phyloP scores from a whole-genome alignment of 2,329 filamentous ascomycete genomes.

The Fusarium chaquense region DNA sequence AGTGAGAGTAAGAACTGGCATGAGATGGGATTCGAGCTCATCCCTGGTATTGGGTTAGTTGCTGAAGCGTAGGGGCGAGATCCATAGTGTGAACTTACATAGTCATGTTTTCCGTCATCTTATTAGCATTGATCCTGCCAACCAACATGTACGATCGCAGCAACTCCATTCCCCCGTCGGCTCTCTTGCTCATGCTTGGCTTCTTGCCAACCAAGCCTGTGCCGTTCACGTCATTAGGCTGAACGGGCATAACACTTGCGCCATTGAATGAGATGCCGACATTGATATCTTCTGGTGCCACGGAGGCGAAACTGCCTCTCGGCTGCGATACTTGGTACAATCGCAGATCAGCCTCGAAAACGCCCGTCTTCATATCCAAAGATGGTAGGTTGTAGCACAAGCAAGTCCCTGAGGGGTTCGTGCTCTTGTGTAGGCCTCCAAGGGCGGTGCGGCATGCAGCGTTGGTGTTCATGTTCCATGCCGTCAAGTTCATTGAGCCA shows the following conservation, averaged over 20 bases:
- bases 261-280: slow-evolving; percentile 68
- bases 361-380: slow-evolving; percentile 73
- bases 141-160: slow-evolving; percentile 76
- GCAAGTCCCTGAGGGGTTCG: slow-evolving; percentile 81
- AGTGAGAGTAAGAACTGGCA: slow-evolving; percentile 75
- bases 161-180: slow-evolving; percentile 52
- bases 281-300: slow-evolving; percentile 64
- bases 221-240: slow-evolving; percentile 44
- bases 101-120: slow-evolving; percentile 67
- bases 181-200: slow-evolving; percentile 38
- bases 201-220: slow-evolving; percentile 42
- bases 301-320: slow-evolving; percentile 63
- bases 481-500: slow-evolving; percentile 64
- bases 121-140: slow-evolving; percentile 72
- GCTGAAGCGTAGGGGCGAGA: slow-evolving; percentile 12
- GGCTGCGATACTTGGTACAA: slow-evolving; percentile 77
- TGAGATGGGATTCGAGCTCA: slow-evolving; percentile 71
- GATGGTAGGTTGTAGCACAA: slow-evolving; percentile 86
- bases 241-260: slow-evolving; percentile 55
- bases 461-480: slow-evolving; percentile 68
- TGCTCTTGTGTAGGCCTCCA: slow-evolving; percentile 64
- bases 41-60: slow-evolving; percentile 57
- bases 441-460: slow-evolving; percentile 71
- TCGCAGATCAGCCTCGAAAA: slow-evolving; percentile 82
- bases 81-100: slow-evolving; percentile 64